Evolutionary conservation across 139 green algal species (phyloP), one percentile per base, ranked within the genome.

Genomic region (Coelastrella sp.): DNA sequence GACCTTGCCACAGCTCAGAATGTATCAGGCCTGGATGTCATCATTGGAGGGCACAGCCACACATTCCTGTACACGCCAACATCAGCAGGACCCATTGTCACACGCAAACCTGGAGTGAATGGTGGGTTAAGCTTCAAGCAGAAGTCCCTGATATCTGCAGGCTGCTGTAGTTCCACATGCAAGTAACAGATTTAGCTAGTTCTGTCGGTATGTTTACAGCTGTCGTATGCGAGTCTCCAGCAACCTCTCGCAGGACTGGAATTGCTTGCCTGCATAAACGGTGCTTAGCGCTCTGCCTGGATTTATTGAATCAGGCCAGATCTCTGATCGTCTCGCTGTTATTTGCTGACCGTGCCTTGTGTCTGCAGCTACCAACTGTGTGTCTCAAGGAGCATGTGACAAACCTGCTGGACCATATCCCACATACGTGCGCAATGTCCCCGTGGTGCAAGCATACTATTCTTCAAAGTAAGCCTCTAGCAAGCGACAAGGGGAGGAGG

Each of bases 41-140:
- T 93, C 20, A 60, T 93, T 56, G 91, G 91, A 4, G 91, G 91
- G 47, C 91, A 93, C 84, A 90, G 80, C 54, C 91, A 93, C 89
- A 82, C 87, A n/a, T 89, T 91, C 77, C 23, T 93, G 59, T 91
- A 87, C 81, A 87, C 47, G 5, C 81, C 81, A 10, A 77, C 61
- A 22, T 16, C 81, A 23, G 60, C 81, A 65, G 81, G 81, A 64
- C 81, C 81, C 7, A 71, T 87, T 5, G 81, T 87, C 8, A 77
- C 81, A 13, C 81, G 81, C n/a, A 77, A 77, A 23, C 81, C 81
- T 76, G 81, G 81, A 14, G 81, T 23, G 8, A 77, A 71, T 73
- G 8, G 80, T 86, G 58, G 17, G 80, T 56, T 20, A 17, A 17
- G 61, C n/a, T n/a, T n/a, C n/a, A n/a, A n/a, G n/a, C n/a, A n/a